These are phyloP conservation scores for Aspergillus wentii DNA, from an alignment of 495 filamentous ascomycete species.

Conservation along the genomic window DNA sequence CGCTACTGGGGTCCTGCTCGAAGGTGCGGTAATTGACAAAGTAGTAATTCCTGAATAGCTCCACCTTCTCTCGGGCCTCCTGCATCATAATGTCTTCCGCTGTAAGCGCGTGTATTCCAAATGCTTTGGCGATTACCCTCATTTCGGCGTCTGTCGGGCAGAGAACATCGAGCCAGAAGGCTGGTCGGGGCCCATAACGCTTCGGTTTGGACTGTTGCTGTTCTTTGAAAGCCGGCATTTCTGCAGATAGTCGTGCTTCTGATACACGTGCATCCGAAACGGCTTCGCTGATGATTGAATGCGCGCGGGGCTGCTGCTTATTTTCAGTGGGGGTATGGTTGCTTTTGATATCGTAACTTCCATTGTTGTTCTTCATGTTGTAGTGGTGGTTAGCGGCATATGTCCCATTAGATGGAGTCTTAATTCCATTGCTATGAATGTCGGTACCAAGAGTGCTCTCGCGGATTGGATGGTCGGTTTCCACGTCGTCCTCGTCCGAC, in stretches of 20 bases:
- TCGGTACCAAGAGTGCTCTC: slow-evolving; percentile 4
- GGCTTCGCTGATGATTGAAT: slow-evolving; percentile 31
- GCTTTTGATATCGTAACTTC: slow-evolving; percentile 14
- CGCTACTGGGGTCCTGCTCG: slow-evolving; percentile 83
- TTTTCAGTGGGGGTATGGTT: slow-evolving; percentile 27
- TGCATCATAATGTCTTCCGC: slow-evolving; percentile 96
- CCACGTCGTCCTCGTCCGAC: slow-evolving; percentile 59
- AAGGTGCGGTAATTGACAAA: slow-evolving; percentile 98
- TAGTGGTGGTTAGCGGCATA: background rate
- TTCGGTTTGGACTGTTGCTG: slow-evolving; percentile 43
- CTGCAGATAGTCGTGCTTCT: slow-evolving; percentile 10
- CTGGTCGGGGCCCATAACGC: slow-evolving; percentile 81
- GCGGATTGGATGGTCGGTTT: slow-evolving; percentile 7
- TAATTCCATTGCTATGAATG: background rate
- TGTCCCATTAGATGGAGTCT: background rate
- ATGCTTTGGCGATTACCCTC: slow-evolving; percentile 84
- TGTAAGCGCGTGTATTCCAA: slow-evolving; percentile 91
- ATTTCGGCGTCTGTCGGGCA: slow-evolving; percentile 90
- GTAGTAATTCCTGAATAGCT: slow-evolving; percentile 95
- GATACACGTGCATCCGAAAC: slow-evolving; percentile 23
- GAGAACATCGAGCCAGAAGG: slow-evolving; percentile 92
- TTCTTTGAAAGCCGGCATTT: slow-evolving; percentile 17
- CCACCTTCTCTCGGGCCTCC: slow-evolving; percentile 95
- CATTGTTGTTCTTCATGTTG: slow-evolving; percentile 11
- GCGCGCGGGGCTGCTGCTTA: slow-evolving; percentile 21